Conservation (phyloP, 176 grass and related monocot species). For the Juncus effusus region DNA sequence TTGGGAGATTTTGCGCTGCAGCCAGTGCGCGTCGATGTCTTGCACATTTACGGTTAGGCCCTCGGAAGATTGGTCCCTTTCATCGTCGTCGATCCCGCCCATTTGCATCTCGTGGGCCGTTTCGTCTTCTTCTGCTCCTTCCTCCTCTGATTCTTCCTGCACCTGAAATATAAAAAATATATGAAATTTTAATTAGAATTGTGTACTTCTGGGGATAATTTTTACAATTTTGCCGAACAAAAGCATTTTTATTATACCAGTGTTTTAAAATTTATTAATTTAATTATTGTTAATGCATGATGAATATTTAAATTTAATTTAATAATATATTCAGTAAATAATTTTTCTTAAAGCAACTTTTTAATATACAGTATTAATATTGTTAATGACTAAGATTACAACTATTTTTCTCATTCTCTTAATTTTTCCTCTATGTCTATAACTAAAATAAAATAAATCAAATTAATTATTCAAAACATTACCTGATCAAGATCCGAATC, state of each 20-base stretch:
- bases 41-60: conserved; percentile 72
- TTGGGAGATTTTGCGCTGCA: conserved; percentile 88
- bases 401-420: too few relatives aligned
- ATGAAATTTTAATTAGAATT: not conserved
- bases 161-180: conserved; percentile 38
- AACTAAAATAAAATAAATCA: not conserved
- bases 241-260: too few relatives aligned
- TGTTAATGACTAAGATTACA: too few relatives aligned
- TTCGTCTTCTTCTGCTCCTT: conserved; percentile 44
- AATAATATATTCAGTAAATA: too few relatives aligned
- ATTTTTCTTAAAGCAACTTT: too few relatives aligned
- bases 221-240: not conserved
- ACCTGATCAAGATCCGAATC: conserved; percentile 95
- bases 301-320: too few relatives aligned
- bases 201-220: not conserved
- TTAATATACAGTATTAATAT: too few relatives aligned
- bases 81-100: conserved; percentile 73
- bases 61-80: conserved; percentile 58
- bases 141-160: conserved; percentile 88
- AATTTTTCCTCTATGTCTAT: too few relatives aligned
- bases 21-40: conserved; percentile 98
- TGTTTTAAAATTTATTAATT: too few relatives aligned
- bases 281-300: too few relatives aligned
- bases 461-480: not conserved
- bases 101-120: conserved; percentile 76